Evolutionary conservation across 163 green algal genomes (phyloP).

Genomic region (Chloromonas sp.): DNA sequence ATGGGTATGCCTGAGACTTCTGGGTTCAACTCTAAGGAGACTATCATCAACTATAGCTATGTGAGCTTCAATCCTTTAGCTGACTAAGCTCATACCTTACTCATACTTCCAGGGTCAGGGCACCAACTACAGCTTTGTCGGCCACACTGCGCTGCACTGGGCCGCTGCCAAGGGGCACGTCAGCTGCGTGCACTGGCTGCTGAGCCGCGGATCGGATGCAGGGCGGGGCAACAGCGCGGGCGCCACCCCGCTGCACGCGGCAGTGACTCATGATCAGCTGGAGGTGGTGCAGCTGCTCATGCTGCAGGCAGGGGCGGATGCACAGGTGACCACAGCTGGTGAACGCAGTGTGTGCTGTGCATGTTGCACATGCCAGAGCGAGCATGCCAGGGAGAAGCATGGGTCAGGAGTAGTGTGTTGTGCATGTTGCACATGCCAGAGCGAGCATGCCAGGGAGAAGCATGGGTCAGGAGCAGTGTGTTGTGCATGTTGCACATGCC

Average conservation of each 20-base stretch:
- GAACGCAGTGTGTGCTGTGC: neutral
- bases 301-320: conserved; percentile 7
- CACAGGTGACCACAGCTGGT: neutral
- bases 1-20: neutral
- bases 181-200: conserved; percentile 40
- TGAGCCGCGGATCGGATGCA: conserved; percentile 28
- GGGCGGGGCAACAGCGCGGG: conserved; percentile 32
- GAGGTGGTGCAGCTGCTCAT: conserved; percentile 33
- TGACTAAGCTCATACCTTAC: neutral
- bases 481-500: neutral
- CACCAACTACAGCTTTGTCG: conserved; percentile 55
- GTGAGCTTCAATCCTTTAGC: neutral
- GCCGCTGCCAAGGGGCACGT: conserved; percentile 46
- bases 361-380: neutral
- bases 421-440: neutral
- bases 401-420: no score
- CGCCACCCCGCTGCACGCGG: conserved; percentile 47
- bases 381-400: neutral
- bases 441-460: neutral
- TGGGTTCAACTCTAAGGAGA: neutral
- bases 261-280: conserved; percentile 30
- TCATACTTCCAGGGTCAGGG: conserved; percentile 37
- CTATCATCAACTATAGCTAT: neutral
- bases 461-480: no score
- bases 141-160: conserved; percentile 60